Evolutionary conservation across 1,284 basidiomycete species (phyloP).

Genomic region (Afroboletus lepidellus): DNA sequence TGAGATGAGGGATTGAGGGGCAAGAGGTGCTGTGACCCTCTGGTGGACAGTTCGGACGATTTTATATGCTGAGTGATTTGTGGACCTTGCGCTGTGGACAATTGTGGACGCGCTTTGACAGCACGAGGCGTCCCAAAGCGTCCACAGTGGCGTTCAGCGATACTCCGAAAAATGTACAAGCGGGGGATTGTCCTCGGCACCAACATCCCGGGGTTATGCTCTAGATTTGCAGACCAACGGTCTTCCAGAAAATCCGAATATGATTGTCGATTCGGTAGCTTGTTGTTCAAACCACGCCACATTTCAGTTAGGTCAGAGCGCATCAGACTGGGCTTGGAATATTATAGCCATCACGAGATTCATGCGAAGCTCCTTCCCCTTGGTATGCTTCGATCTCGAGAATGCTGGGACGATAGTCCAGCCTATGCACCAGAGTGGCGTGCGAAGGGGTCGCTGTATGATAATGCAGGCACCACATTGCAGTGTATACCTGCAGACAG

Average conservation of each 20-base stretch:
- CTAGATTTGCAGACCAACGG: neutral
- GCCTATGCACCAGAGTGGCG: neutral
- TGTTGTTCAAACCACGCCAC: neutral
- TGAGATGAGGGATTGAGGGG: neutral
- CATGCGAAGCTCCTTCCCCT: neutral
- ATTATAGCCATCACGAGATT: neutral
- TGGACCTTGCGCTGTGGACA: conserved; percentile 19
- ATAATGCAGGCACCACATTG: neutral
- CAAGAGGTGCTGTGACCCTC: neutral
- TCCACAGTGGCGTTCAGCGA: conserved; percentile 13
- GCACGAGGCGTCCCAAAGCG: conserved; percentile 30
- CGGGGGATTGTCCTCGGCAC: neutral
- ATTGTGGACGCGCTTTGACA: conserved; percentile 23
- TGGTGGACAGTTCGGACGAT: neutral
- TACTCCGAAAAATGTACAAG: conserved; percentile 7
- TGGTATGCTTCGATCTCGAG: neutral
- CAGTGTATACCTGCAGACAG: neutral
- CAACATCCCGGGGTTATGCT: neutral
- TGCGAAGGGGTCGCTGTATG: neutral
- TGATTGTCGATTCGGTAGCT: neutral
- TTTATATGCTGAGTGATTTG: conserved; percentile 22
- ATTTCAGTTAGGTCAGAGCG: neutral
- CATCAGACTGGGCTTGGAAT: neutral
- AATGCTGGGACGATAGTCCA: neutral
- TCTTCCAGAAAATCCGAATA: neutral